Evolutionary conservation across 1,139 yeast genomes (phyloP), one percentile per base, ranked within the genome.

Genomic region (Hemisphaericaspora subhashii): DNA sequence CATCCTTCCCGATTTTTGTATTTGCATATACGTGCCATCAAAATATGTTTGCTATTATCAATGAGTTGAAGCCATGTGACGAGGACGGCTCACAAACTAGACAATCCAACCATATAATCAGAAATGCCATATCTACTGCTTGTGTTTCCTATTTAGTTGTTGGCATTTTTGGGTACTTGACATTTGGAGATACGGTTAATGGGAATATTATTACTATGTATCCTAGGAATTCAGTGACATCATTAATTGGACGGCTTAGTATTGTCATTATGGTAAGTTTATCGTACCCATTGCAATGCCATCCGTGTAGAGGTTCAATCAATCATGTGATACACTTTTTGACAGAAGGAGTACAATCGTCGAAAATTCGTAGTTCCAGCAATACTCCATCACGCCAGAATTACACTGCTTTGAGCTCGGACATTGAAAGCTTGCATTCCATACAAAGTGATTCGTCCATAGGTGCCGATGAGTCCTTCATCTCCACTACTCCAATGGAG

Each of bases 11-110:
- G n/a, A 85, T 92, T 48, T 79, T 92, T 42, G 86, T 92, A 13
- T 88, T 94, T 66, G 98, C 98, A 3, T 94, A 81, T 61, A 90
- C 98, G 0, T 95, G 98, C 46, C 95, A 92, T 49, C 97, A 92
- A 66, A 92, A 84, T 57, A 85, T 92, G 82, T 90, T 86, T 60
- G 83, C 96, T 8, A 86, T 90, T 39, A 78, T 89, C 53, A 87
- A 89, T 55, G 99, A 92, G 63, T 53, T 64, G 39, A 46, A 53
- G 40, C 62, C 61, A 14, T 48, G 48, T 38, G 63, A 54, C 9
- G 41, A 36, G 7, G 54, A 48, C 29, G 82, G 83, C 37, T 72
- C 76, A 37, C 72, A 77, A 30, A 69, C 79, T 2, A 58, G 72
- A 39, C 79, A 70, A 48, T 70, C 83, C 38, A 78, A 77, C 52